phyloP scores from a whole-genome alignment of 345 rosid genomes.

The Anacardium occidentale region DNA sequence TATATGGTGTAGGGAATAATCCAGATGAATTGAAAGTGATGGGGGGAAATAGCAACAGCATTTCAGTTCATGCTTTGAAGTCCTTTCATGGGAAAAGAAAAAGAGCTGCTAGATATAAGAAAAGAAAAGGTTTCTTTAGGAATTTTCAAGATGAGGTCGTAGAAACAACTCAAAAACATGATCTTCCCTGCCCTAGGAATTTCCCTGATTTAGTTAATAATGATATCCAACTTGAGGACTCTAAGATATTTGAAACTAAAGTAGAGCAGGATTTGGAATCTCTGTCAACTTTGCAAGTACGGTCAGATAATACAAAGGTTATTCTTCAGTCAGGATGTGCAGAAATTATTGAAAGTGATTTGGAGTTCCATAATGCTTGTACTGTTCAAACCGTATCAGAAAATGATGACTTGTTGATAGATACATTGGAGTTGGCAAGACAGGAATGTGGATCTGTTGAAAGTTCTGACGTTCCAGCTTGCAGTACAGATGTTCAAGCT shows the following conservation, averaged over 20 bases:
- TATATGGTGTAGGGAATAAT: constrained; percentile 26
- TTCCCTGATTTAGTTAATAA: constrained; percentile 14
- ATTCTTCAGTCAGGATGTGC: constrained; percentile 22
- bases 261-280: constrained; percentile 26
- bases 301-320: constrained; percentile 24
- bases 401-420: constrained; percentile 20
- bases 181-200: constrained; percentile 14
- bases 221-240: constrained; percentile 16
- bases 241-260: constrained; percentile 22
- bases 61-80: constrained; percentile 19
- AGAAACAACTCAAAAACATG: constrained; percentile 21
- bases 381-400: constrained; percentile 16
- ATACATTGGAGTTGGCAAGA: constrained; percentile 26
- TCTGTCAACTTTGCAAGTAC: constrained; percentile 20
- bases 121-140: constrained; percentile 18
- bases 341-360: constrained; percentile 23
- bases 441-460: constrained; percentile 32
- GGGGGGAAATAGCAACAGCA: constrained; percentile 15
- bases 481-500: constrained; percentile 24
- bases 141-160: constrained; percentile 14
- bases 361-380: constrained; percentile 22
- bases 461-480: constrained; percentile 31
- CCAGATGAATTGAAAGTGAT: constrained; percentile 25
- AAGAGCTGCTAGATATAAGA: constrained; percentile 40
- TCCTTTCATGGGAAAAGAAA: constrained; percentile 40